Evolutionary conservation across 2,329 filamentous ascomycete genomes (phyloP).

Genomic region (Stachybotrys elegans): DNA sequence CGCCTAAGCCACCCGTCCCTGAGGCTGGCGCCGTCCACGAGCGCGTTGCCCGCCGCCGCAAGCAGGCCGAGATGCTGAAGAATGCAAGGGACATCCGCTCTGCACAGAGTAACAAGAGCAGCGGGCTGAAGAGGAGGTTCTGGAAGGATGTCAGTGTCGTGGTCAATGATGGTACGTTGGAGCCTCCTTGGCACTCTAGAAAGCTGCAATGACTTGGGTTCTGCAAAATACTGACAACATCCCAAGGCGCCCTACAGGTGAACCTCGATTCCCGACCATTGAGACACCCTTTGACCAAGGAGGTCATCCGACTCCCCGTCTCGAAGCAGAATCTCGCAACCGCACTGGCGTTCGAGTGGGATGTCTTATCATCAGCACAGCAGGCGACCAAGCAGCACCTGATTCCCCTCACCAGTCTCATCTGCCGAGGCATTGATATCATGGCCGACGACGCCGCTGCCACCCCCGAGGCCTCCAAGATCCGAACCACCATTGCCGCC

Average conservation of each 20-base stretch:
- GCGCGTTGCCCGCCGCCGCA: slow-evolving; percentile 45
- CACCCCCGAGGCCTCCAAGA: slow-evolving; percentile 35
- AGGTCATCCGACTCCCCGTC: slow-evolving; percentile 64
- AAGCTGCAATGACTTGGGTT: too few species aligned
- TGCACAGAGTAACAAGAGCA: slow-evolving; percentile 29
- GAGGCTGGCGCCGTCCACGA: slow-evolving; percentile 32
- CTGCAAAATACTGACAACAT: slow-evolving; percentile 5
- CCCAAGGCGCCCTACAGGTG: slow-evolving; percentile 48
- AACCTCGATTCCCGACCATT: slow-evolving; percentile 76
- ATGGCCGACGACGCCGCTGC: slow-evolving; percentile 53
- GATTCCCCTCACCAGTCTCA: slow-evolving; percentile 82
- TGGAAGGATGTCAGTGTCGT: slow-evolving; percentile 79
- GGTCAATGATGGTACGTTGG: slow-evolving; percentile 54
- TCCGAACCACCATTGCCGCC: slow-evolving; percentile 59
- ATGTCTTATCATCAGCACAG: slow-evolving; percentile 72
- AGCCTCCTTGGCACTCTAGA: too few species aligned
- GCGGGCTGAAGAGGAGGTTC: slow-evolving; percentile 65
- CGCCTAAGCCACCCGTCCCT: slow-evolving; percentile 50
- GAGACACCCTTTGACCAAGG: slow-evolving; percentile 68
- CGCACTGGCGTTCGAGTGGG: slow-evolving; percentile 91
- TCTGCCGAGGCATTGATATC: slow-evolving; percentile 80
- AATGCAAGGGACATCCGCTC: slow-evolving; percentile 43
- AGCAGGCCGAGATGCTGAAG: slow-evolving; percentile 51
- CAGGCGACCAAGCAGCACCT: slow-evolving; percentile 83
- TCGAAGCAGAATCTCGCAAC: slow-evolving; percentile 77